Conservation (phyloP, 495 filamentous ascomycete genomes). For the Geopyxis carbonaria region DNA sequence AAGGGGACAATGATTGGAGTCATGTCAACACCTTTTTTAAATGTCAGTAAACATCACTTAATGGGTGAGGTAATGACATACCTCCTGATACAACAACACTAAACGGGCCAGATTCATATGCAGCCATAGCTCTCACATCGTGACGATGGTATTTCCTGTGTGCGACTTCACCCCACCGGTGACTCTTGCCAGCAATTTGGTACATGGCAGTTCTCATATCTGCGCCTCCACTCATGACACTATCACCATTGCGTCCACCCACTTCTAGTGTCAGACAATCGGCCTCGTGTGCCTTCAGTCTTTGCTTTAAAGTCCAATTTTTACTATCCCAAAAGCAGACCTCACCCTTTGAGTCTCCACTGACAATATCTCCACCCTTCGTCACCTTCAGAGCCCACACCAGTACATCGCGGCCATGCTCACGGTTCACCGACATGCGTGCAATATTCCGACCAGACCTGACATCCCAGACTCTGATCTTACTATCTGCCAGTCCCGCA, state of each 20-base stretch:
- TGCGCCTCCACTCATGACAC: slow-evolving; percentile 80
- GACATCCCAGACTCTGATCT: slow-evolving; percentile 76
- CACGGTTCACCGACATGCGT: slow-evolving; percentile 70
- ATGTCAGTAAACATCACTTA: neutral
- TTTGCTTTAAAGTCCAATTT: slow-evolving; percentile 70
- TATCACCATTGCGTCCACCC: slow-evolving; percentile 54
- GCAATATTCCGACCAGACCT: slow-evolving; percentile 54
- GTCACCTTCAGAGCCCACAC: slow-evolving; percentile 87
- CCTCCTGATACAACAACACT: slow-evolving; percentile 87
- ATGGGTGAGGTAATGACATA: slow-evolving; percentile 28
- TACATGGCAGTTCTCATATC: slow-evolving; percentile 75
- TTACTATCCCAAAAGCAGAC: slow-evolving; percentile 85
- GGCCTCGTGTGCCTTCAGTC: slow-evolving; percentile 70
- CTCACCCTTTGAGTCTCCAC: slow-evolving; percentile 85
- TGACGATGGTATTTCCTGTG: slow-evolving; percentile 72
- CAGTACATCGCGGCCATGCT: slow-evolving; percentile 67
- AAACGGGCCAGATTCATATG: slow-evolving; percentile 65
- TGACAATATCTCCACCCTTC: slow-evolving; percentile 74
- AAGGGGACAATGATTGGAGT: slow-evolving; percentile 65
- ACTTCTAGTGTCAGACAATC: slow-evolving; percentile 74
- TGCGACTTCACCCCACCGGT: slow-evolving; percentile 67
- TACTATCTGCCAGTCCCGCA: slow-evolving; percentile 83
- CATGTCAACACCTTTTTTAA: slow-evolving; percentile 59
- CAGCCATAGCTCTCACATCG: slow-evolving; percentile 89
- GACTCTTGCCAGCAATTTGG: slow-evolving; percentile 33